These are phyloP conservation scores for Xylaria grammica DNA, from an alignment of 495 filamentous ascomycete species.

Conservation along the genomic window DNA sequence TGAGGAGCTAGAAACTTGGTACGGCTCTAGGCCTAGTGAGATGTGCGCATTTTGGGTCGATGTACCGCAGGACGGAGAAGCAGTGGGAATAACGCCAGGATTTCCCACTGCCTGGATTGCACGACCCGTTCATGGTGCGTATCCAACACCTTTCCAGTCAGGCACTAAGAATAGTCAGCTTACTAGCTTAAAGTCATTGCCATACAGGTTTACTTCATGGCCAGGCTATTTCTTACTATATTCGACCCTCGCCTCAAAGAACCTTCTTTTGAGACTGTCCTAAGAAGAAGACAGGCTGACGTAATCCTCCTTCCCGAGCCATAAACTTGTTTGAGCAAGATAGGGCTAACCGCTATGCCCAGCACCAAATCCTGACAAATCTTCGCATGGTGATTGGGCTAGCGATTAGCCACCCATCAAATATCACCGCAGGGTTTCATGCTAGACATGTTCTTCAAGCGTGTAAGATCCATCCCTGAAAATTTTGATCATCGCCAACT, in stretches of 20 bases:
- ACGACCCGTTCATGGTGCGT: not conserved
- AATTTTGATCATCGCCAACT: not conserved
- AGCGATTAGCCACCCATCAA: constrained; percentile 21
- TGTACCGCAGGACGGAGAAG: not conserved
- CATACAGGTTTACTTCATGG: constrained; percentile 3
- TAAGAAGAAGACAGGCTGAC: constrained; percentile 5
- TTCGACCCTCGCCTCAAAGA: not conserved
- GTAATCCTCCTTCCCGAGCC: not conserved
- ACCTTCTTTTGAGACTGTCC: not conserved
- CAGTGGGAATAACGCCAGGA: not conserved
- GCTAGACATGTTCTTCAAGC: constrained; percentile 32
- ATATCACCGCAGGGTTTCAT: constrained; percentile 23
- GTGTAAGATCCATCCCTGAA: constrained; percentile 10
- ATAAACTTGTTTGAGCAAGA: not conserved
- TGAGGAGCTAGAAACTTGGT: not conserved
- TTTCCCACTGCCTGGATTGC: not conserved
- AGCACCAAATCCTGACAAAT: constrained; percentile 21
- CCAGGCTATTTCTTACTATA: not conserved
- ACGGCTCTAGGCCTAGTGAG: not conserved
- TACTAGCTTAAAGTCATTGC: not conserved
- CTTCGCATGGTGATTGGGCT: constrained; percentile 21
- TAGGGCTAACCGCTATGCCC: not conserved
- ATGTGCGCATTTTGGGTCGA: not conserved
- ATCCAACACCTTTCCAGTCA: not conserved
- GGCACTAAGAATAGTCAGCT: not conserved